A percentile compares a stretch with the other conserved stretches of the same genome.
Evolutionary conservation across 2,329 filamentous ascomycete genomes (phyloP).

Genomic region (Nigrograna mackinnonii): DNA sequence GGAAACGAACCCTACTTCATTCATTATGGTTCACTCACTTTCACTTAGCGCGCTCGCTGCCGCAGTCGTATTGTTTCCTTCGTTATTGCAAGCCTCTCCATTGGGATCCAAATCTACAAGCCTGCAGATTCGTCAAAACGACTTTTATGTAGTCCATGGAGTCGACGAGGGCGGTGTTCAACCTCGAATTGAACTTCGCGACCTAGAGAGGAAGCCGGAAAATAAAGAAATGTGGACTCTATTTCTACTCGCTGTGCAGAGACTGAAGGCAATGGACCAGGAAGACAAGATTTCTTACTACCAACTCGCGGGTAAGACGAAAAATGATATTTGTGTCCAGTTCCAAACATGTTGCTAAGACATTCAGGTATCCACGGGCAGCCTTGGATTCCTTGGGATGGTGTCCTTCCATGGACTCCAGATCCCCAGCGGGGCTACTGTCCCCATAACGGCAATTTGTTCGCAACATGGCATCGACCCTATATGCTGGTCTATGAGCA

Average conservation of each 20-base stretch:
- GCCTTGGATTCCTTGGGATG: slow-evolving; percentile 20
- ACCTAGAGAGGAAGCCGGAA: slow-evolving; percentile 57
- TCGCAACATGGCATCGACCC: slow-evolving; percentile 8
- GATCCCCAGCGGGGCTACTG: slow-evolving; percentile 34
- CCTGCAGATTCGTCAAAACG: slow-evolving; percentile 1
- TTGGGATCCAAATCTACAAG: background rate
- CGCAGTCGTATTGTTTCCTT: background rate
- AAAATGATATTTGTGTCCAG: background rate
- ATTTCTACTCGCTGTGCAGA: slow-evolving; percentile 2
- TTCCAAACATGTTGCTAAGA: background rate
- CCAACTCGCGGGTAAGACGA: slow-evolving; percentile 4
- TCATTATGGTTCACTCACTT: background rate
- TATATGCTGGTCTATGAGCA: slow-evolving; percentile 8
- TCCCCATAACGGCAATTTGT: slow-evolving; percentile 4
- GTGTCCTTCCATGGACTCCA: slow-evolving; percentile 49
- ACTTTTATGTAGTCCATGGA: slow-evolving; percentile 48
- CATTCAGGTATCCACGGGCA: slow-evolving; percentile 5
- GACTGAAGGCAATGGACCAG: slow-evolving; percentile 3
- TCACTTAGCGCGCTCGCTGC: background rate
- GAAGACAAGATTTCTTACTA: slow-evolving; percentile 4
- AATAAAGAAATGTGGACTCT: slow-evolving; percentile 4
- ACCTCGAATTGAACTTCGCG: slow-evolving; percentile 64
- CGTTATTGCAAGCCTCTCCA: background rate
- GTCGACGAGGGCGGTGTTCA: slow-evolving; percentile 16
- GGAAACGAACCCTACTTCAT: too few species aligned